A percentile compares a stretch with the other conserved stretches of the same genome.
These are phyloP conservation scores for Rhizopogon vinicolor DNA, from an alignment of 768 basidiomycete genomes.

Conservation along the genomic window DNA sequence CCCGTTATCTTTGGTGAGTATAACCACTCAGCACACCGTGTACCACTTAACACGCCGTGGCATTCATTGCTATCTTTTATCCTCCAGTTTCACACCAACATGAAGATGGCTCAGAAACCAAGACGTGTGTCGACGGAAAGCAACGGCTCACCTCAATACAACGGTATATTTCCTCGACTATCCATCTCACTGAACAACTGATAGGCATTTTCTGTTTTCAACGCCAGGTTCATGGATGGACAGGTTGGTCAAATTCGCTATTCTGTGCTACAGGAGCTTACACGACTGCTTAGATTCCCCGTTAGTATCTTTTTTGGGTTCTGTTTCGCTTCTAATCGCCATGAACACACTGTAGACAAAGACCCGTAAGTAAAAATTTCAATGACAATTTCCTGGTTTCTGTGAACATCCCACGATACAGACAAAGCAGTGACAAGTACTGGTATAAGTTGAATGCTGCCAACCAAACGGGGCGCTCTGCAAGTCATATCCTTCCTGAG, in stretches of 20 bases:
- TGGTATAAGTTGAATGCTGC: constrained; percentile 38
- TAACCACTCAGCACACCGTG: neutral
- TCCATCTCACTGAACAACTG: neutral
- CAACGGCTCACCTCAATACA: constrained; percentile 75
- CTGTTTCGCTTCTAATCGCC: neutral
- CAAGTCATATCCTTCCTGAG: constrained; percentile 42
- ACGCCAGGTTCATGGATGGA: constrained; percentile 61
- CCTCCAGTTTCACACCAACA: constrained; percentile 41
- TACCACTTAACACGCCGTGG: neutral
- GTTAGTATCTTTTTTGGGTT: constrained; percentile 28
- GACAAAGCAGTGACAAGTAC: constrained; percentile 36
- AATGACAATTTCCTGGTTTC: too few species aligned
- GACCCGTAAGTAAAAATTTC: constrained; percentile 36
- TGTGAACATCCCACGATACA: constrained; percentile 4
- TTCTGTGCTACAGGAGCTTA: neutral
- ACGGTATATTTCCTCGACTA: constrained; percentile 36
- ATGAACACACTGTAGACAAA: constrained; percentile 24
- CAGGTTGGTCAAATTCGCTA: constrained; percentile 39
- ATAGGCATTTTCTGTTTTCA: neutral
- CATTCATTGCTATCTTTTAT: neutral
- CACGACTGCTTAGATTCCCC: constrained; percentile 43
- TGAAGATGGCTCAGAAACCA: constrained; percentile 62
- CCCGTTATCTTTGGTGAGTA: constrained; percentile 70
- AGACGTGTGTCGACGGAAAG: constrained; percentile 77
- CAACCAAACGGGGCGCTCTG: constrained; percentile 8